phyloP scores from a whole-genome alignment of 1,284 basidiomycete genomes.

The Taiwanofungus camphoratus region DNA sequence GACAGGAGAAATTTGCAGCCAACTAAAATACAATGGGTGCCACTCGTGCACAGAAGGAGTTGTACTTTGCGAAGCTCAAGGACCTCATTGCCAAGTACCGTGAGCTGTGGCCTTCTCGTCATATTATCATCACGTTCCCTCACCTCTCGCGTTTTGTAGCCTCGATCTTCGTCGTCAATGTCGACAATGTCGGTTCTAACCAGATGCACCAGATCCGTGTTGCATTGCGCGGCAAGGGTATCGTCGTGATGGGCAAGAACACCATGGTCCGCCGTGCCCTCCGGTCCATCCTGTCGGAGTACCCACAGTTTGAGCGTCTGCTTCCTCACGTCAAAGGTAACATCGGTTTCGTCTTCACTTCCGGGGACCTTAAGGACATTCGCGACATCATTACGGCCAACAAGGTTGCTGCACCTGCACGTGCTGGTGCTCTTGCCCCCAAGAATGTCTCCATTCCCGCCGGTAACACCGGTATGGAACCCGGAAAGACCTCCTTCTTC shows the following conservation, averaged over 20 bases:
- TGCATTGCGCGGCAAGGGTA: constrained; percentile 92
- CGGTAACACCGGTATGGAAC: constrained; percentile 99
- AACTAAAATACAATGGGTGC: constrained; percentile 74
- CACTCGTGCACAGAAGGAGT: constrained; percentile 84
- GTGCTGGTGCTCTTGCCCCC: constrained; percentile 95
- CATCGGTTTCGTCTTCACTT: constrained; percentile 99
- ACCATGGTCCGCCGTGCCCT: constrained; percentile 99
- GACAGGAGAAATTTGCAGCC: not conserved
- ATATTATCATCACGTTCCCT: too few relatives aligned
- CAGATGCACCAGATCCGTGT: constrained; percentile 99
- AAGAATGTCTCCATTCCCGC: constrained; percentile 89
- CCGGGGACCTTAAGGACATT: constrained; percentile 89
- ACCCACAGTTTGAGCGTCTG: constrained; percentile 94
- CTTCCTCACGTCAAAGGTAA: constrained; percentile 96
- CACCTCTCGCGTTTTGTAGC: constrained; percentile 40
- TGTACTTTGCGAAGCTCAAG: constrained; percentile 94
- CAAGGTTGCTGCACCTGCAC: constrained; percentile 97
- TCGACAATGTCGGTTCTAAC: constrained; percentile 99
- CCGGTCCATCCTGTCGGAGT: constrained; percentile 84
- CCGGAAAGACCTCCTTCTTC: constrained; percentile 99
- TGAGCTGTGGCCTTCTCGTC: too few relatives aligned
- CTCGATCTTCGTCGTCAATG: constrained; percentile 98
- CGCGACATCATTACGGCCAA: constrained; percentile 91
- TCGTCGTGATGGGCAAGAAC: constrained; percentile 99
- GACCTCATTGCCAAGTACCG: constrained; percentile 89